Percentiles rank a stretch among this genome's conserved stretches.
These are phyloP conservation scores for Metschnikowia noctiluminum DNA, from an alignment of 805 yeast species.

Conservation along the genomic window DNA sequence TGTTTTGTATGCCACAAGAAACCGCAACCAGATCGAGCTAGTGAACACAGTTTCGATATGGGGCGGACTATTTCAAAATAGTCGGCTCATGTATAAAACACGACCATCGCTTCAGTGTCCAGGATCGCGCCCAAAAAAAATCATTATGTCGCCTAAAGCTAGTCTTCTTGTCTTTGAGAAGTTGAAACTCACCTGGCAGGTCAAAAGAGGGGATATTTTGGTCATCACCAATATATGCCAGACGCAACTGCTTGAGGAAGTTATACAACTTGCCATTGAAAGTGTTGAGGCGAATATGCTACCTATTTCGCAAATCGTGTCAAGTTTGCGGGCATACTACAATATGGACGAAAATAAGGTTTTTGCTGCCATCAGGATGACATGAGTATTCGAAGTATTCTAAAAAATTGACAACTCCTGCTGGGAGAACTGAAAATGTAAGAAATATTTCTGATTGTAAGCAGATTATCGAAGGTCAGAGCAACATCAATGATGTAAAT, in stretches of 20 bases:
- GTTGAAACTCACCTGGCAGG: background rate
- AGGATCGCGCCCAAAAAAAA: background rate
- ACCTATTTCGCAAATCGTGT: background rate
- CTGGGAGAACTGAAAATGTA: background rate
- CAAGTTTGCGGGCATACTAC: background rate
- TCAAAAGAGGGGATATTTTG: background rate
- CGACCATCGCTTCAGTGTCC: background rate
- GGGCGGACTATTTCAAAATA: background rate
- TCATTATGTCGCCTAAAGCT: background rate
- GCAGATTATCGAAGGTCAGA: too few species aligned
- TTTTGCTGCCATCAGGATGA: background rate
- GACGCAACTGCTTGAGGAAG: background rate
- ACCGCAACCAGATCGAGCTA: background rate
- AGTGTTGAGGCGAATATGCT: background rate
- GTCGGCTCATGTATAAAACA: background rate
- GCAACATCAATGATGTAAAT: too few species aligned
- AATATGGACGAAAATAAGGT: background rate
- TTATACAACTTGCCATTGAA: constrained; percentile 6
- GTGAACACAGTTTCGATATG: background rate
- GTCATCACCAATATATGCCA: background rate
- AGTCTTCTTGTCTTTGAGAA: background rate
- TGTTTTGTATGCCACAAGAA: background rate
- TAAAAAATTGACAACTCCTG: background rate
- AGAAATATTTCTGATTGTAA: too few species aligned
- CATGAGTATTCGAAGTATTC: background rate